Percentiles rank a stretch among this genome's conserved stretches.
Evolutionary conservation across 306 rosid genomes (phyloP).

Genomic region (Pterocarpus santalinus): DNA sequence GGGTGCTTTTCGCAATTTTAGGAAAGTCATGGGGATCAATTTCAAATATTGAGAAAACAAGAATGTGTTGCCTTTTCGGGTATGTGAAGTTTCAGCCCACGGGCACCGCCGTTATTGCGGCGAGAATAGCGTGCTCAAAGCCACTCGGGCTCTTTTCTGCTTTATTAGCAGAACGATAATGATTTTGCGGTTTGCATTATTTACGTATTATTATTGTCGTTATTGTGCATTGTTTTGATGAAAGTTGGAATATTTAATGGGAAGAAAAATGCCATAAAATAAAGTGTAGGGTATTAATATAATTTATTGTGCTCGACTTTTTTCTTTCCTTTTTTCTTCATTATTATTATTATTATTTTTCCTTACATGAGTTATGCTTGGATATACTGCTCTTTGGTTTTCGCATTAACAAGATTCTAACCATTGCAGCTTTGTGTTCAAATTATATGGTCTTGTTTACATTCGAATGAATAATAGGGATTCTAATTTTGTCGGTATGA

Average conservation of each 20-base stretch:
- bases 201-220: constrained; percentile 38
- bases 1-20: constrained; percentile 51
- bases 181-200: constrained; percentile 45
- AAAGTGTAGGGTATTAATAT: constrained; percentile 11
- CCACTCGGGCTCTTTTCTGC: constrained; percentile 26
- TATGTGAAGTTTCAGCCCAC: constrained; percentile 24
- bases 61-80: constrained; percentile 41
- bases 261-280: constrained; percentile 32
- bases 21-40: constrained; percentile 19
- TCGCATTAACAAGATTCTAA: constrained; percentile 43
- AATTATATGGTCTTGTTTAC: background rate
- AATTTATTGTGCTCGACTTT: constrained; percentile 43
- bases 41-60: background rate
- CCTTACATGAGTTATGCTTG: background rate
- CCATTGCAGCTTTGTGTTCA: constrained; percentile 34
- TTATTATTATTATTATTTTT: no score
- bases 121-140: constrained; percentile 64
- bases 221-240: constrained; percentile 26
- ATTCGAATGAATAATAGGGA: no score
- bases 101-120: constrained; percentile 81
- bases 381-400: constrained; percentile 21
- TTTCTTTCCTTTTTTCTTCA: background rate
- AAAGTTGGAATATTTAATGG: constrained; percentile 45
- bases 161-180: constrained; percentile 19
- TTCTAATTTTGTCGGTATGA: background rate